A percentile compares a stretch with the other conserved stretches of the same genome.
Evolutionary conservation across 2,329 filamentous ascomycete species (phyloP).

Genomic region (Nannizziopsis barbatae): DNA sequence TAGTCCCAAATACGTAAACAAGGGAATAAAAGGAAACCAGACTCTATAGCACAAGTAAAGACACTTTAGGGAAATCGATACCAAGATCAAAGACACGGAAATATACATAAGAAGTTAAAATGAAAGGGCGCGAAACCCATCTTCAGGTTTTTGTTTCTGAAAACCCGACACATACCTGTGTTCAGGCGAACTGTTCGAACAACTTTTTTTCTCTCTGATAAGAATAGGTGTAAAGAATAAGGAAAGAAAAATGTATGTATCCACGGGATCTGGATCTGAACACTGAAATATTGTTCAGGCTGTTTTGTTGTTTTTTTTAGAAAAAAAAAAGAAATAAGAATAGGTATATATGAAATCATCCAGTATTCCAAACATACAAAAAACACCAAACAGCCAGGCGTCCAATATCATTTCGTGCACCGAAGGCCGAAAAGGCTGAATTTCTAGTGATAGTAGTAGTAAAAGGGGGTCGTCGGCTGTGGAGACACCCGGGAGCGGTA

Average conservation of each 20-base stretch:
- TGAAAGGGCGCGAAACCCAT: background rate
- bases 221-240: background rate
- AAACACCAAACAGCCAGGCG: background rate
- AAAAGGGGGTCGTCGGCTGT: background rate
- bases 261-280: no score
- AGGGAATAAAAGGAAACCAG: background rate
- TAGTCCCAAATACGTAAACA: background rate
- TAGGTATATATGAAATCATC: no score
- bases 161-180: no score
- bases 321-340: no score
- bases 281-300: no score
- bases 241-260: background rate
- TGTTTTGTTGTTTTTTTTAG: no score
- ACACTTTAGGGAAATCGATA: background rate
- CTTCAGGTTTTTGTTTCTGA: background rate
- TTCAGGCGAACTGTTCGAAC: background rate
- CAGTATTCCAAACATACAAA: background rate
- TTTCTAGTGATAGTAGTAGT: background rate
- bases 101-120: conserved; percentile 7
- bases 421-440: no score
- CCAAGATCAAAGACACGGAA: conserved; percentile 1
- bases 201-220: conserved; percentile 1
- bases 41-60: background rate
- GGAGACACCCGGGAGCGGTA: no score
- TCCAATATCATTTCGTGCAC: background rate